phyloP scores from a whole-genome alignment of 2,329 filamentous ascomycete genomes.

The Xylaria polymorpha region DNA sequence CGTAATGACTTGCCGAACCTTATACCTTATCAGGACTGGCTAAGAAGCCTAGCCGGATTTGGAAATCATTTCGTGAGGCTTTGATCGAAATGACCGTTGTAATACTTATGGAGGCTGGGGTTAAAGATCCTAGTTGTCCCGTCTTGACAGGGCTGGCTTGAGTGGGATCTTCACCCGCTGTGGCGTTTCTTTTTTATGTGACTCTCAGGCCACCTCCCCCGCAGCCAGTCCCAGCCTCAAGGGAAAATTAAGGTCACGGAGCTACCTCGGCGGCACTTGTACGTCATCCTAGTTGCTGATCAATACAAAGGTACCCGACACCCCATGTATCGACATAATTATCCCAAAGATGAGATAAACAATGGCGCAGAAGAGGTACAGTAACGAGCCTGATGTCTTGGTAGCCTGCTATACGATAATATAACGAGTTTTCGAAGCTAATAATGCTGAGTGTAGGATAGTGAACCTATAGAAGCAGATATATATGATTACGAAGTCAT shows the following conservation, averaged over 20 bases:
- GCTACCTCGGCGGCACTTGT: slow-evolving; percentile 36
- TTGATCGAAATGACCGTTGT: slow-evolving; percentile 33
- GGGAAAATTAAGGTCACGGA: slow-evolving; percentile 31
- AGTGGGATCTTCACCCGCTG: slow-evolving; percentile 37
- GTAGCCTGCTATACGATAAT: not conserved
- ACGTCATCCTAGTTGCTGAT: slow-evolving; percentile 43
- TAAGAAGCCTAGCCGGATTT: slow-evolving; percentile 31
- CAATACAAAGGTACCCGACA: slow-evolving; percentile 20
- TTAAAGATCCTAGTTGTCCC: slow-evolving; percentile 26
- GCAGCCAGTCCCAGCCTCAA: slow-evolving; percentile 36
- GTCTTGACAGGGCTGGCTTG: slow-evolving; percentile 35
- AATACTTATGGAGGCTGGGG: slow-evolving; percentile 15
- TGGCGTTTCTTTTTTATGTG: slow-evolving; percentile 38
- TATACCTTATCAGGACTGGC: slow-evolving; percentile 20
- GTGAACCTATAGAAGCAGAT: not conserved
- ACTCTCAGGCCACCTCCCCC: slow-evolving; percentile 38
- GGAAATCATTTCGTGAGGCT: slow-evolving; percentile 40
- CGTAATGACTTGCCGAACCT: slow-evolving; percentile 13
- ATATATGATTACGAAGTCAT: not conserved
- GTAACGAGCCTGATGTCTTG: not conserved
- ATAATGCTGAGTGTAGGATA: not conserved
- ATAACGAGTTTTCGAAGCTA: not conserved
- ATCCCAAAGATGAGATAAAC: not conserved
- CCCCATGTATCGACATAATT: slow-evolving; percentile 20
- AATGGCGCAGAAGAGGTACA: not conserved